phyloP scores from a whole-genome alignment of 805 yeast species.

The Ogataea naganishii region DNA sequence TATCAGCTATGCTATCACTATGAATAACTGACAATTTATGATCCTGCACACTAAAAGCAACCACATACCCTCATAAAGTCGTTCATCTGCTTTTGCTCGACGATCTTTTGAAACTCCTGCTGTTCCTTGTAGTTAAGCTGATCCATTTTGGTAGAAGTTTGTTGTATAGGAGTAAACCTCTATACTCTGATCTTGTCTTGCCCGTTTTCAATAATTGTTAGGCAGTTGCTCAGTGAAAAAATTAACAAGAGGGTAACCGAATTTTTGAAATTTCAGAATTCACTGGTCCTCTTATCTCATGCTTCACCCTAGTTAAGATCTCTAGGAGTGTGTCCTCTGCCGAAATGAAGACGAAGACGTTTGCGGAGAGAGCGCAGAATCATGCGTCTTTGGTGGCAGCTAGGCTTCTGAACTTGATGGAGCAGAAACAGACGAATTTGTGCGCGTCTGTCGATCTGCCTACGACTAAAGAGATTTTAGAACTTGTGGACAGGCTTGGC shows the following conservation, averaged over 20 bases:
- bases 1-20: background rate
- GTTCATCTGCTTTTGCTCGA: constrained; percentile 96
- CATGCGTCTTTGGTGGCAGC: constrained; percentile 78
- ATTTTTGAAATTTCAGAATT: background rate
- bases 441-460: constrained; percentile 93
- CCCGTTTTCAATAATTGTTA: background rate
- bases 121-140: constrained; percentile 92
- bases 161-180: constrained; percentile 1
- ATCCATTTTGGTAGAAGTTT: constrained; percentile 53
- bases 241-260: background rate
- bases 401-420: constrained; percentile 67
- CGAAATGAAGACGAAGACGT: constrained; percentile 32
- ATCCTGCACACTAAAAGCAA: background rate
- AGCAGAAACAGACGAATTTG: constrained; percentile 70
- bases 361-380: constrained; percentile 56
- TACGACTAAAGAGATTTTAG: constrained; percentile 66
- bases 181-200: background rate
- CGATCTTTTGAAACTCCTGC: constrained; percentile 90
- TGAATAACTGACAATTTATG: background rate
- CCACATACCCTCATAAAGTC: constrained; percentile 87
- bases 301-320: background rate
- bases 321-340: too few species aligned
- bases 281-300: background rate
- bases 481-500: constrained; percentile 70
- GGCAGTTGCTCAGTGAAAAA: background rate